phyloP scores from a whole-genome alignment of 331 rosid species.

The Stylosanthes scabra region DNA sequence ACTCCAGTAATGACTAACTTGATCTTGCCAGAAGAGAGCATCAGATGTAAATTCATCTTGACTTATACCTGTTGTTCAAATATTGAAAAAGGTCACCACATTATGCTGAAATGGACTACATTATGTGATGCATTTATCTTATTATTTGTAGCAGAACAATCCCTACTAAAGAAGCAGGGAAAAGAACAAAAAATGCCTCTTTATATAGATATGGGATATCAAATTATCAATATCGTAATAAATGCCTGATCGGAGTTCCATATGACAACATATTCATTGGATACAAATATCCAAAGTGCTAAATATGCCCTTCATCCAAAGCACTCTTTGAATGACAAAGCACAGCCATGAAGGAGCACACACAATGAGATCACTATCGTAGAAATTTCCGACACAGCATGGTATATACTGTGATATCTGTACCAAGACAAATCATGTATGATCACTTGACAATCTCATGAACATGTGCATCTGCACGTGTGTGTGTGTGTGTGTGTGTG shows the following conservation, averaged over 20 bases:
- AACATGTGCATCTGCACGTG: background rate
- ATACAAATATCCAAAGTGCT: constrained; percentile 4
- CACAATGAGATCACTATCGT: constrained; percentile 1
- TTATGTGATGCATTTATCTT: constrained; percentile 27
- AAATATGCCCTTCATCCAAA: constrained; percentile 23
- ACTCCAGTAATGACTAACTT: constrained; percentile 74
- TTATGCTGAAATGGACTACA: constrained; percentile 25
- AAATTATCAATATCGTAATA: constrained; percentile 4
- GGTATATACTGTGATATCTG: constrained; percentile 12
- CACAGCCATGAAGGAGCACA: constrained; percentile 33
- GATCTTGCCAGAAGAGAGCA: constrained; percentile 73
- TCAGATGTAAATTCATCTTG: constrained; percentile 70
- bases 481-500: background rate
- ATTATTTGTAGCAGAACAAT: background rate
- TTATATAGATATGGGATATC: background rate
- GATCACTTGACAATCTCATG: background rate
- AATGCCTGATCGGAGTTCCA: constrained; percentile 9
- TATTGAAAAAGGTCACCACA: constrained; percentile 28
- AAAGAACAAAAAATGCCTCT: background rate
- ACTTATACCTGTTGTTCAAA: constrained; percentile 60
- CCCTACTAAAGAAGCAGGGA: background rate
- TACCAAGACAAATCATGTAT: constrained; percentile 11
- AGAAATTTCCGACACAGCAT: constrained; percentile 1
- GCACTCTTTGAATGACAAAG: constrained; percentile 11
- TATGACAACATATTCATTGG: background rate